Evolutionary conservation across 106 monocot species (phyloP), one percentile per base, ranked within the genome.

Genomic region (Dioscorea zingiberensis): DNA sequence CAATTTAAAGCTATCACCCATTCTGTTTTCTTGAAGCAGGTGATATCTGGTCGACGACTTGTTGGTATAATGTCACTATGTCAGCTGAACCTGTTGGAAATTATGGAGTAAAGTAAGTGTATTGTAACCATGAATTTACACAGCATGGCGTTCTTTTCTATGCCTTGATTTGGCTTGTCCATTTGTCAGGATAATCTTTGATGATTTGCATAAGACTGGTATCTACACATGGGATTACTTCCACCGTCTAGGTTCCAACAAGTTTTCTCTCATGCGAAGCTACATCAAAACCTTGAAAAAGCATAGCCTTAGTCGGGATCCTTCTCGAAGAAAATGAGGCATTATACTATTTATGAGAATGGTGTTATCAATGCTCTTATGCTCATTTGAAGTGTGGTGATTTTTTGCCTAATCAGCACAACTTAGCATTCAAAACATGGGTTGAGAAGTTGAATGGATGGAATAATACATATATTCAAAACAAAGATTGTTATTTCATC

Each of bases 181-280:
- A 0, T 9, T 60, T 69, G n/a, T 15, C 76, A 95, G 91, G 73
- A 74, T 95, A 47, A 38, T 68, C 30, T 95, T 95, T 54, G 94
- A 95, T 62, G 94, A 95, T 72, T 74, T 95, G 75, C 94, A 95
- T 58, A 91, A 85, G 63, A 95, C 94, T 67, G 91, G 94, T n/a
- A 95, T 95, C 73, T 91, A 83, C 85, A 85, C 94, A 17, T 95
- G 91, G 91, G 91, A 85, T 78, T 95, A 85, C 74, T 88, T 95
- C 48, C 77, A 95, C 63, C 76, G 91, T 74, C 62, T 95, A 24
- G 87, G 87, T 47, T 54, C 81, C 24, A 87, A 85, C 66, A 95
- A 95, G 67, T 87, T 95, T 51, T 32, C 81, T 22, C 78, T 91
- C 7, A 95, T 91, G 94, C 73, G 81, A 63, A 83, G 74, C 48